Base-by-base conservation (phyloP, 352 stramenopile species). In the Phytophthora idaei region DNA sequence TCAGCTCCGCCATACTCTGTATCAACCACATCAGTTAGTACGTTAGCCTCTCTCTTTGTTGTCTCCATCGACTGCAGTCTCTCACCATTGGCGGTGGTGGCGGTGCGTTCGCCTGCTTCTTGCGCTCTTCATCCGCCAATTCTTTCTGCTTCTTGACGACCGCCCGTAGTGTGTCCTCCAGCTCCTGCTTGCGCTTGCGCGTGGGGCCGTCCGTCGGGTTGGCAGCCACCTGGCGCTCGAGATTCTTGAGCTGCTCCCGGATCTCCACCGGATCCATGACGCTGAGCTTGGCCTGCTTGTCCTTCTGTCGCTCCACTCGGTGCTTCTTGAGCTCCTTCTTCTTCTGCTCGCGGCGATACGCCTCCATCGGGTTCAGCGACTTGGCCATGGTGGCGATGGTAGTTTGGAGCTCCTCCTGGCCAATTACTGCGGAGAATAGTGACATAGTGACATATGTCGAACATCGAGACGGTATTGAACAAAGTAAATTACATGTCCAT, bases 261-360 rank as follows among this genome's bases (percentile, higher is more conserved):
- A 93, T 64, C 57, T 90, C 80, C 6, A 80, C 69, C 3, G 74
- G 45, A 59, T 93, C 74, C 61, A 93, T 80, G n/a, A 76, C 57
- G 51, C 67, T 59, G 15, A 93, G 71, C 49, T 93, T 93, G 10
- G 65, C 45, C 44, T 88, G 68, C 51, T 91, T 91, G 11, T 81
- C 73, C 49, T 80, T 80, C 54, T 90, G 77, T 4, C 85, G 74
- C 51, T 92, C 77, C n/a, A 59, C 3, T 11, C 79, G 74, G 52
- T 90, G 72, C 74, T 91, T 93, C 72, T 93, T 93, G 34, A 90
- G 76, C 69, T 93, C 85, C 79, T 93, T 93, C 65, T 93, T 93
- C 80, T 93, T 93, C 73, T 93, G 83, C 63, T 91, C 85, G 48
- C 81, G 74, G 52, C 83, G 81, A 56, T 80, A 93, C 61, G 75